These are phyloP conservation scores for Candida anglica DNA, from an alignment of 805 yeast genomes.

Conservation along the genomic window DNA sequence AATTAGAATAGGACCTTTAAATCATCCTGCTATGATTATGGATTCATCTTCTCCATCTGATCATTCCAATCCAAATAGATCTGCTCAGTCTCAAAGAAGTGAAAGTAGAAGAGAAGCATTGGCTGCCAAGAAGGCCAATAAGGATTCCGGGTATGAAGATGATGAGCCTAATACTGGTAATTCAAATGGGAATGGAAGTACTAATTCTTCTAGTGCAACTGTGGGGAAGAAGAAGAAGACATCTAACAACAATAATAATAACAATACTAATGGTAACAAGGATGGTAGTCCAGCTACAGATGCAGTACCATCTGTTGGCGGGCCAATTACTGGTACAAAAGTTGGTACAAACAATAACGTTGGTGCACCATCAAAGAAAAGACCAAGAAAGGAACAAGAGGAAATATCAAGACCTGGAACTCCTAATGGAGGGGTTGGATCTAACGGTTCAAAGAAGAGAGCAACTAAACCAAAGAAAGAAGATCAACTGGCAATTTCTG, in stretches of 20 bases:
- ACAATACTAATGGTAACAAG: constrained; percentile 5
- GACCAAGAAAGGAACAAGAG: constrained; percentile 12
- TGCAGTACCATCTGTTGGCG: constrained; percentile 1
- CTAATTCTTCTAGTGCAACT: neutral
- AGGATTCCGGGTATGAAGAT: constrained; percentile 29
- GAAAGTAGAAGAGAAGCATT: constrained; percentile 90
- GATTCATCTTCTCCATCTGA: constrained; percentile 49
- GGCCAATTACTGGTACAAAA: neutral
- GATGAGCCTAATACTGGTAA: constrained; percentile 5
- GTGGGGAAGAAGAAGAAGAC: constrained; percentile 8
- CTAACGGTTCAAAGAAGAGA: constrained; percentile 14
- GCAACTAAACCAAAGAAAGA: constrained; percentile 19
- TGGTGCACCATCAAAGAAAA: constrained; percentile 7
- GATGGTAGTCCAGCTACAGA: constrained; percentile 11
- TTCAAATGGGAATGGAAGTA: neutral
- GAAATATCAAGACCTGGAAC: constrained; percentile 3
- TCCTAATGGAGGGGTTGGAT: neutral
- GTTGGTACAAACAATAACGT: constrained; percentile 15
- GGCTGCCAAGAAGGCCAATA: constrained; percentile 75
- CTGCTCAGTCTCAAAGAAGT: constrained; percentile 72
- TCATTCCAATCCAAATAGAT: constrained; percentile 33
- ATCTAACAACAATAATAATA: too few relatives aligned
- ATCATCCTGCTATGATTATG: constrained; percentile 86
- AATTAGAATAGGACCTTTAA: constrained; percentile 70
- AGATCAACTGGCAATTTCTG: constrained; percentile 10